A percentile compares a stretch with the other conserved stretches of the same genome.
Evolutionary conservation across 129 eudicot genomes (phyloP).

Genomic region (Centaurea solstitialis): DNA sequence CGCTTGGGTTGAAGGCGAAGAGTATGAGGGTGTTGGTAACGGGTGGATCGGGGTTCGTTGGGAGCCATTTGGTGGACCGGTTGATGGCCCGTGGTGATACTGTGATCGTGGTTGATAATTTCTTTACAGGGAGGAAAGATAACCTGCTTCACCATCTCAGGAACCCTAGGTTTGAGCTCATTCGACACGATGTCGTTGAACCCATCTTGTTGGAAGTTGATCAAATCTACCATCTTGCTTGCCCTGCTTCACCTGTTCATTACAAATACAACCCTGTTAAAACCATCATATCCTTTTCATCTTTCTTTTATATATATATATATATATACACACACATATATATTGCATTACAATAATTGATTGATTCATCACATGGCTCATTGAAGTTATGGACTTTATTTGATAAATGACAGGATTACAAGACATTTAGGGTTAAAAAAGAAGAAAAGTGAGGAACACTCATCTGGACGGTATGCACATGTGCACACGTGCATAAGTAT

Average conservation of each 20-base stretch:
- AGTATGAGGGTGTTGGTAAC: constrained; percentile 69
- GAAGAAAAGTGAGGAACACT: too few species aligned
- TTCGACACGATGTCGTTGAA: constrained; percentile 85
- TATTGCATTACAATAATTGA: not conserved
- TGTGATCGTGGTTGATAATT: constrained; percentile 79
- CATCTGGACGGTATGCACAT: too few species aligned
- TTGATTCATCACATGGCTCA: not conserved
- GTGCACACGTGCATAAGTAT: too few species aligned
- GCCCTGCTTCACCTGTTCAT: constrained; percentile 92
- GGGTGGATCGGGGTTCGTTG: constrained; percentile 90
- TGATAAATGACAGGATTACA: not conserved
- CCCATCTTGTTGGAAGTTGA: constrained; percentile 84
- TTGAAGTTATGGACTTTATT: not conserved
- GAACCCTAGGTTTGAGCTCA: constrained; percentile 75
- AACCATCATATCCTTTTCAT: constrained; percentile 74
- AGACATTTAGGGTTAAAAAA: too few species aligned
- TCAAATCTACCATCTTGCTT: constrained; percentile 87
- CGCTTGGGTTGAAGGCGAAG: constrained; percentile 61
- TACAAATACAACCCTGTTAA: constrained; percentile 88
- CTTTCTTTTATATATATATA: not conserved
- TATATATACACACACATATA: too few species aligned
- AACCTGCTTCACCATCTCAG: constrained; percentile 60
- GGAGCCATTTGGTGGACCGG: constrained; percentile 83
- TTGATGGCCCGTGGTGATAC: constrained; percentile 76
- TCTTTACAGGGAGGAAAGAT: constrained; percentile 78